Evolutionary conservation across 2,329 filamentous ascomycete genomes (phyloP), one percentile per base, ranked within the genome.

Genomic region (Penicillium hordei): DNA sequence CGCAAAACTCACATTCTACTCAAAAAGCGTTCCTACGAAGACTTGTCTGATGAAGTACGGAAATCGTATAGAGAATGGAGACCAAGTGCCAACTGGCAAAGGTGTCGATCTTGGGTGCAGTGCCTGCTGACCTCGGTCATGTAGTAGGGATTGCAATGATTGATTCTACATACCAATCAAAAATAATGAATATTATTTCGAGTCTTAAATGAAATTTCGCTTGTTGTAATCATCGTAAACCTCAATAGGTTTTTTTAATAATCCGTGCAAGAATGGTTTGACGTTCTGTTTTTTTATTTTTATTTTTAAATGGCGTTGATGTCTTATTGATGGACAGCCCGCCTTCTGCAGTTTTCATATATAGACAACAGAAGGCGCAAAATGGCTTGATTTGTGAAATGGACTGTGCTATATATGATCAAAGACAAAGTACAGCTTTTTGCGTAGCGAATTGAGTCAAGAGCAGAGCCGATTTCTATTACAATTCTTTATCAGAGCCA

Each of bases 61-160:
- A 82, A 82, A 82, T 81, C 81, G 81, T 82, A 75, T 77, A 78
- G 74, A 77, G 79, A 81, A 82, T 82, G 81, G 75, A 83, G 81
- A 82, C 65, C 66, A 75, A 77, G 69, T 73, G 65, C 62, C 55
- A 61, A 65, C 60, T 55, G 57, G 50, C 56, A 67, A 72, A 69
- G 70, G 72, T 75, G 76, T 79, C 73, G 80, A 79, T 83, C 80
- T 82, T 83, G 81, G 81, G 81, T 83, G 81, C 81, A 81, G 79
- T 82, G 77, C 75, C 80, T 81, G 71, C 68, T 72, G 74, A 75
- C 74, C 64, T 63, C 59, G 70, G 62, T 65, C 63, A 71, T 58
- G 71, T 83, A 80, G 78, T 70, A 78, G 81, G 77, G 80, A 82
- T 76, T 81, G 81, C 81, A 83, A 83, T 83, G 81, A 83, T 82